Conservation (phyloP, 1,284 basidiomycete genomes). For the Ganoderma lucidum region DNA sequence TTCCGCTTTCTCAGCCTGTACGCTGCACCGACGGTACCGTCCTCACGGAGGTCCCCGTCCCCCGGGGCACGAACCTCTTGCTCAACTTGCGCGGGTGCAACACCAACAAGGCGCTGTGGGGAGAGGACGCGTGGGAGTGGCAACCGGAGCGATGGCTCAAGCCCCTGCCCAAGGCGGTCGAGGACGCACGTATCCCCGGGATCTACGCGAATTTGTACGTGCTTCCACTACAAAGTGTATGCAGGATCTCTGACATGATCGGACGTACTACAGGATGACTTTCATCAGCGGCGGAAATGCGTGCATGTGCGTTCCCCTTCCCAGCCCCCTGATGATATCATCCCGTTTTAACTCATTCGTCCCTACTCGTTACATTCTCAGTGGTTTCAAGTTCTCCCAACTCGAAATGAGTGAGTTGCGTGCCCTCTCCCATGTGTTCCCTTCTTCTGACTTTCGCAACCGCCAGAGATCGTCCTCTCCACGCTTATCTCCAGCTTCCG, state of each 20-base stretch:
- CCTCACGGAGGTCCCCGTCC: conserved; percentile 47
- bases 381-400: conserved; percentile 26
- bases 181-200: conserved; percentile 33
- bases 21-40: conserved; percentile 39
- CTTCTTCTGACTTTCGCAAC: not conserved
- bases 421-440: too few species aligned
- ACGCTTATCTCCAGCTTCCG: conserved; percentile 21
- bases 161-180: conserved; percentile 31
- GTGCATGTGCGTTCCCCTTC: conserved; percentile 40
- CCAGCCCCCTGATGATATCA: too few species aligned
- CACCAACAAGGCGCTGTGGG: conserved; percentile 57
- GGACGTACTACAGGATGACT: conserved; percentile 38
- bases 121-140: conserved; percentile 60
- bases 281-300: conserved; percentile 42
- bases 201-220: conserved; percentile 35
- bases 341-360: not conserved
- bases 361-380: too few species aligned
- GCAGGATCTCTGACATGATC: too few species aligned
- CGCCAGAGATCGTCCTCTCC: conserved; percentile 25
- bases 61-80: conserved; percentile 54
- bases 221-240: too few species aligned
- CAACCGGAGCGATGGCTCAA: conserved; percentile 46
- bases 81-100: conserved; percentile 59
- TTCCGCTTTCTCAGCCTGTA: conserved; percentile 38
- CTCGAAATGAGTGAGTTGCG: conserved; percentile 22